Evolutionary conservation across 2,329 filamentous ascomycete species (phyloP).

Genomic region (Fusarium pseudograminearum): DNA sequence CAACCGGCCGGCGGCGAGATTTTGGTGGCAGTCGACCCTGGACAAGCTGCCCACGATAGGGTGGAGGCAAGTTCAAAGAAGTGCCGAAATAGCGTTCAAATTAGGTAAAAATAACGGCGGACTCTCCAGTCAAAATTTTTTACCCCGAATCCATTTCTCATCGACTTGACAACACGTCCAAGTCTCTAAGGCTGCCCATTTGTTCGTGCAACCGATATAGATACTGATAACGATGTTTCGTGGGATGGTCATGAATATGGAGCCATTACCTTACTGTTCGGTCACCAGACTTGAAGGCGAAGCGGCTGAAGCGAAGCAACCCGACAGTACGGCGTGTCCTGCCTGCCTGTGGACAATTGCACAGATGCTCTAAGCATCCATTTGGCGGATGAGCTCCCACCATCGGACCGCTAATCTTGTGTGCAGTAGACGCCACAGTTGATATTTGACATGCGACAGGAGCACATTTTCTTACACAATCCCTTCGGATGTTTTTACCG

Average conservation of each 20-base stretch:
- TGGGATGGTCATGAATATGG: conserved; percentile 44
- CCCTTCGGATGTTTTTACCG: conserved; percentile 19
- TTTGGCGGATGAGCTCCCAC: conserved; percentile 26
- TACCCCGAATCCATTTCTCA: conserved; percentile 52
- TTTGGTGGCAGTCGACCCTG: conserved; percentile 26
- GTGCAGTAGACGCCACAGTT: conserved; percentile 13
- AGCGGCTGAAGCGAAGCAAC: conserved; percentile 25
- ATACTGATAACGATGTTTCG: conserved; percentile 27
- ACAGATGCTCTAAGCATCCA: conserved; percentile 12
- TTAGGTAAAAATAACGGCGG: conserved; percentile 54
- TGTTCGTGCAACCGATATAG: conserved; percentile 46
- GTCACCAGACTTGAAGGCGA: conserved; percentile 45
- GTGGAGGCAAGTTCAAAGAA: conserved; percentile 44
- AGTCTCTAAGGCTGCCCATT: conserved; percentile 37
- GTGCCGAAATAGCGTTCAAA: conserved; percentile 50
- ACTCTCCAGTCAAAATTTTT: conserved; percentile 55
- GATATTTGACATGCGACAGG: conserved; percentile 10
- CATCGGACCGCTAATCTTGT: conserved; percentile 25
- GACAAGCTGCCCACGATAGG: conserved; percentile 40
- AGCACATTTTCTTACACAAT: conserved; percentile 12
- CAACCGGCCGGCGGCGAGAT: conserved; percentile 25
- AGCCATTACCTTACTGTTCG: conserved; percentile 35
- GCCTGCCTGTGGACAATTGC: neutral
- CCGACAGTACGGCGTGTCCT: conserved; percentile 5
- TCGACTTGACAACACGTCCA: conserved; percentile 45